These are phyloP conservation scores for Fusarium duplospermum DNA, from an alignment of 2,329 filamentous ascomycete genomes.

Conservation along the genomic window DNA sequence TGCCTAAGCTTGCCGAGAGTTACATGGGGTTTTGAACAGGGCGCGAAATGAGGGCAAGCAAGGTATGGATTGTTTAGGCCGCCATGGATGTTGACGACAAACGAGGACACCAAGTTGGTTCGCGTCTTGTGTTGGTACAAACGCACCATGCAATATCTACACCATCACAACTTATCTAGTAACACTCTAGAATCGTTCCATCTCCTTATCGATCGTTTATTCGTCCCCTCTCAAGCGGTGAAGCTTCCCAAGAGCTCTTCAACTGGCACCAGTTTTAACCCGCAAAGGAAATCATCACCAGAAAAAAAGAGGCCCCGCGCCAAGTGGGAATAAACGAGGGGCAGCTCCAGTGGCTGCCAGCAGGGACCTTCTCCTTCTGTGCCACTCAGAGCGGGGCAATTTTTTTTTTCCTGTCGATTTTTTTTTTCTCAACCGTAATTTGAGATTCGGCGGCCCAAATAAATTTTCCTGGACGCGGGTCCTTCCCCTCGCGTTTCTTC, in stretches of 20 bases:
- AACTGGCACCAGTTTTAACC: constrained; percentile 14
- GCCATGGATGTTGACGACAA: not conserved
- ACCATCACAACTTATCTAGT: not conserved
- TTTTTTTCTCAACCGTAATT: constrained; percentile 25
- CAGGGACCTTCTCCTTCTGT: constrained; percentile 6
- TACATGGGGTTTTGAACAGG: not conserved
- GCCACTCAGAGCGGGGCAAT: constrained; percentile 36
- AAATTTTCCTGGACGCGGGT: constrained; percentile 39
- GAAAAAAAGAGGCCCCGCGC: constrained; percentile 36
- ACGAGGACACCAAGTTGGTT: not conserved
- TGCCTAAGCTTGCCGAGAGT: not conserved
- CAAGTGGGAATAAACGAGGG: constrained; percentile 36
- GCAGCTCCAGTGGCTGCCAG: constrained; percentile 6
- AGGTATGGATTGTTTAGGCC: not conserved
- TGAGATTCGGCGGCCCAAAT: constrained; percentile 19
- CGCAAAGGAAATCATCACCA: constrained; percentile 24
- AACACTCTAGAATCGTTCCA: not conserved
- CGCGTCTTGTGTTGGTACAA: not conserved
- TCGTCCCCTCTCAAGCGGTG: constrained; percentile 5
- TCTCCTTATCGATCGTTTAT: not conserved
- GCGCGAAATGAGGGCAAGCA: not conserved
- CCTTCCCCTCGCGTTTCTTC: constrained; percentile 25
- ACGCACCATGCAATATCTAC: not conserved
- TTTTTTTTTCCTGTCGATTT: constrained; percentile 34
- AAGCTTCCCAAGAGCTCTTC: constrained; percentile 5